Percentiles rank a stretch among this genome's conserved stretches.
phyloP scores from a whole-genome alignment of 1,139 yeast genomes.

The Entelexis paramagnoliae region DNA sequence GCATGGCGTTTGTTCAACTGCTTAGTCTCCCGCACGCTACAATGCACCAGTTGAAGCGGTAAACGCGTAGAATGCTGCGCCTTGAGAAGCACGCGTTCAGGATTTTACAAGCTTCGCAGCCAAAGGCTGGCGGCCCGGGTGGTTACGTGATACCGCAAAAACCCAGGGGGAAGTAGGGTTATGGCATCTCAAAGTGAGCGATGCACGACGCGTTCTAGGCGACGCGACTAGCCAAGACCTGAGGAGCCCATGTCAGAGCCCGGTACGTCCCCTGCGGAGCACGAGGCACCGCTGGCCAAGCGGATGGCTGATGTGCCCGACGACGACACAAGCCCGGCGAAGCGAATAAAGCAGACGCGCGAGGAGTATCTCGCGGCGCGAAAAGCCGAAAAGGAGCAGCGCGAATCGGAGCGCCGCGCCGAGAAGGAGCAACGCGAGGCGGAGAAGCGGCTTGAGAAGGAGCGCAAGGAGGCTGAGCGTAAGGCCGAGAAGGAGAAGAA shows the following conservation, averaged over 20 bases:
- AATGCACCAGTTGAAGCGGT: too few species aligned
- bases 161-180: not conserved
- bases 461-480: slow-evolving; percentile 18
- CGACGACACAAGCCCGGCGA: slow-evolving; percentile 1
- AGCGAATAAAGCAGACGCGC: slow-evolving; percentile 6
- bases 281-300: not conserved
- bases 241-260: not conserved
- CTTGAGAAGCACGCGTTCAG: too few species aligned
- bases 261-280: not conserved
- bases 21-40: too few species aligned
- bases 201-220: not conserved
- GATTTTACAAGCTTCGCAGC: too few species aligned
- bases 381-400: slow-evolving; percentile 13
- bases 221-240: slow-evolving; percentile 1
- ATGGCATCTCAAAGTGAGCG: not conserved
- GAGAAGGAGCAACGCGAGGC: slow-evolving; percentile 17
- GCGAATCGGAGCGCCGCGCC: slow-evolving; percentile 10
- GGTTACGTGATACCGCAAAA: not conserved
- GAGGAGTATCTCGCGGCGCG: not conserved
- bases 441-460: slow-evolving; percentile 20
- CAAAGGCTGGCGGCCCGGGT: too few species aligned
- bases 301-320: not conserved
- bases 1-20: too few species aligned
- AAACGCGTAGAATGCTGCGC: too few species aligned
- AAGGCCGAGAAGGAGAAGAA: slow-evolving; percentile 18